Conservation (phyloP, 768 basidiomycete genomes). For the Xerocomellus chrysenteron region DNA sequence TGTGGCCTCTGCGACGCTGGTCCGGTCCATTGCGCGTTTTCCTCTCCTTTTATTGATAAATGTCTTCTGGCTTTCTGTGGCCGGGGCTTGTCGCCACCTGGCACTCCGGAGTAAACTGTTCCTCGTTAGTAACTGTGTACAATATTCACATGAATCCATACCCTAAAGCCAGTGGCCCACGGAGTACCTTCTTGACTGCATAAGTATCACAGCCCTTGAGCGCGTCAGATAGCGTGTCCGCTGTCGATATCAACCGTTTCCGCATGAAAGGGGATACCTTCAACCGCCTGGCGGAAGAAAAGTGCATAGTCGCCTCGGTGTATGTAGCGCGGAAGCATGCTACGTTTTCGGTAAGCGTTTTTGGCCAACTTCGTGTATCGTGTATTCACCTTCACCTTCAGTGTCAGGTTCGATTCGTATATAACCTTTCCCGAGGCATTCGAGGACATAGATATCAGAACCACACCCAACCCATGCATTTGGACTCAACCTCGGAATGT, state of each 20-base stretch:
- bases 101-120: constrained; percentile 61
- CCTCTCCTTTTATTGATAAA: constrained; percentile 56
- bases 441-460: constrained; percentile 65
- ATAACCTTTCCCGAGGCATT: constrained; percentile 68
- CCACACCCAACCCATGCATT: constrained; percentile 85
- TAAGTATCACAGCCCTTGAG: constrained; percentile 72
- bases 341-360: constrained; percentile 16
- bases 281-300: constrained; percentile 41
- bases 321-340: constrained; percentile 50
- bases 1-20: constrained; percentile 29
- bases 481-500: constrained; percentile 52
- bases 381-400: constrained; percentile 35
- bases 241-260: constrained; percentile 52
- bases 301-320: constrained; percentile 50
- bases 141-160: constrained; percentile 27
- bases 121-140: constrained; percentile 1
- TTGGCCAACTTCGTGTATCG: background rate
- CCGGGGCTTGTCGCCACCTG: constrained; percentile 61
- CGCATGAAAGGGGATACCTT: constrained; percentile 55
- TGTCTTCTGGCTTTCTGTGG: constrained; percentile 58
- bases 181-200: constrained; percentile 52
- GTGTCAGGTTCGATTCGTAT: constrained; percentile 56
- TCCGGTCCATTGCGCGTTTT: constrained; percentile 24
- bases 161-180: constrained; percentile 50
- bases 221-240: constrained; percentile 56